These are phyloP conservation scores for Exobasidium rhododendri DNA, from an alignment of 1,284 basidiomycete species.

Conservation along the genomic window DNA sequence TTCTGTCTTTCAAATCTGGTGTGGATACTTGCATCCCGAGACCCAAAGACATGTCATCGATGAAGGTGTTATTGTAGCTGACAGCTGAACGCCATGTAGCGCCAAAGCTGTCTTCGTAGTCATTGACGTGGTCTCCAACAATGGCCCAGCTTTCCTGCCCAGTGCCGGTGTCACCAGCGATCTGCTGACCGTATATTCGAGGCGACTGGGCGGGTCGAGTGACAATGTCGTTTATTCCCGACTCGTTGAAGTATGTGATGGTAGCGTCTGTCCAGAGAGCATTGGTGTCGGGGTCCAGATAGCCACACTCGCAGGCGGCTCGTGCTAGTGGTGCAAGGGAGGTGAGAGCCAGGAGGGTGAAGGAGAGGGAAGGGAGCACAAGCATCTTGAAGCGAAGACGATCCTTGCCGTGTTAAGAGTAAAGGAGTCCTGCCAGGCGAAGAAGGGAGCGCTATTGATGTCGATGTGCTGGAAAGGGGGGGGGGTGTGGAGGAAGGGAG, in stretches of 20 bases:
- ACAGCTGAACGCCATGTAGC: constrained; percentile 39
- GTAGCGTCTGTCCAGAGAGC: constrained; percentile 42
- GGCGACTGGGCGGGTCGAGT: constrained; percentile 28
- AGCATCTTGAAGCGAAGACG: too few species aligned
- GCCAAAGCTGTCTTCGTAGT: constrained; percentile 38
- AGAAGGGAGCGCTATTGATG: too few species aligned
- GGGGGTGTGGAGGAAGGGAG: too few species aligned
- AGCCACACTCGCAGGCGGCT: constrained; percentile 38
- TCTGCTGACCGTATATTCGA: constrained; percentile 25
- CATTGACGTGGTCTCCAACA: constrained; percentile 34
- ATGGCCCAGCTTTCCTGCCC: constrained; percentile 33
- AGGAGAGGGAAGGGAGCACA: background rate
- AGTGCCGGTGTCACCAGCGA: constrained; percentile 30
- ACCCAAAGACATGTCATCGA: constrained; percentile 20
- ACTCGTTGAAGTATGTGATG: constrained; percentile 48
- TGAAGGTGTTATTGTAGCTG: constrained; percentile 42
- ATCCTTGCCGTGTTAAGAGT: too few species aligned
- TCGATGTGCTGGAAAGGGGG: too few species aligned
- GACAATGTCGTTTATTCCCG: constrained; percentile 35
- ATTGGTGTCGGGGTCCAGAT: constrained; percentile 37
- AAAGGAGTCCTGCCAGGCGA: too few species aligned
- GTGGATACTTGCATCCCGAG: constrained; percentile 35
- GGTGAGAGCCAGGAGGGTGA: background rate
- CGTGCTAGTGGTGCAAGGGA: constrained; percentile 10
- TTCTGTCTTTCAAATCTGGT: constrained; percentile 25